Percentiles rank a stretch among this genome's conserved stretches.
phyloP scores from a whole-genome alignment of 495 filamentous ascomycete species.

The Aspergillus panamensis region DNA sequence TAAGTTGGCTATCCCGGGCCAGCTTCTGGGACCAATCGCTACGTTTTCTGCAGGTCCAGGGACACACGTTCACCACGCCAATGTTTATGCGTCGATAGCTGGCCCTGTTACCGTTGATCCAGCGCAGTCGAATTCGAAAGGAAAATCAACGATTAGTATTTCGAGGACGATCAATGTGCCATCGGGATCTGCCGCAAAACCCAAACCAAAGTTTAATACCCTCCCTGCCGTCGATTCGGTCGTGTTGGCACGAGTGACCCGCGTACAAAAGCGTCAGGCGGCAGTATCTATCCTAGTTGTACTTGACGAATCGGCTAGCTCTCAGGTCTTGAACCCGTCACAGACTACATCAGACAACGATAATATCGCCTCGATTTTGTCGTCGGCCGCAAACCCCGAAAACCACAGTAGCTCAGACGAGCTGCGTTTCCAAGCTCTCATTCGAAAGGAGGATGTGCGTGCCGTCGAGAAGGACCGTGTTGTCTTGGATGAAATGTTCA shows the following conservation, averaged over 20 bases:
- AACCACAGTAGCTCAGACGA: constrained; percentile 49
- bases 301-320: constrained; percentile 45
- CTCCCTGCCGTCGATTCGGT: constrained; percentile 75
- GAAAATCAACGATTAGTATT: constrained; percentile 53
- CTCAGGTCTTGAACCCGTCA: constrained; percentile 39
- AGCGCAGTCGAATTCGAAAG: constrained; percentile 45
- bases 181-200: constrained; percentile 23
- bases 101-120: constrained; percentile 54
- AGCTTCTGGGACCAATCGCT: constrained; percentile 64
- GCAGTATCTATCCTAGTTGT: constrained; percentile 78
- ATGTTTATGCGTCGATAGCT: constrained; percentile 70
- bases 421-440: constrained; percentile 46
- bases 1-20: constrained; percentile 59
- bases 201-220: constrained; percentile 53
- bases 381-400: constrained; percentile 42
- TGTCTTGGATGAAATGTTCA: constrained; percentile 83
- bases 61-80: constrained; percentile 69
- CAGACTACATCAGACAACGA: constrained; percentile 40
- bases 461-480: constrained; percentile 95
- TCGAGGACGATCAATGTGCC: constrained; percentile 37
- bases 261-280: constrained; percentile 78
- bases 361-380: constrained; percentile 49
- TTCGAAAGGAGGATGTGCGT: constrained; percentile 82
- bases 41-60: constrained; percentile 70
- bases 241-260: constrained; percentile 79